Evolutionary conservation across 345 rosid species (phyloP), one percentile per base, ranked within the genome.

Genomic region (Eutrema yunnanense): DNA sequence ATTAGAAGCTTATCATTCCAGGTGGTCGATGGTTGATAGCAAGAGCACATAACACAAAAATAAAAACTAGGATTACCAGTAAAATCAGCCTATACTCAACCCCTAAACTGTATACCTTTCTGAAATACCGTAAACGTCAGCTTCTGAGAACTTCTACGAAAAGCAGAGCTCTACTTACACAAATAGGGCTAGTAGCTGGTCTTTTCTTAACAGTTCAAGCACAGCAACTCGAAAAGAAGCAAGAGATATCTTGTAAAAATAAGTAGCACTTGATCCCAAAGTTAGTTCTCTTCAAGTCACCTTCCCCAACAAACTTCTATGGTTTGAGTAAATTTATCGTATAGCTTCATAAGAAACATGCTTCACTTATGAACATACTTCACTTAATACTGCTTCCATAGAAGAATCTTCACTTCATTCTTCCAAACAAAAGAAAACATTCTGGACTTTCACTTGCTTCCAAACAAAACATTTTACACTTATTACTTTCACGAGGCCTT

Each of bases 271-370:
- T 84, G 93, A 85, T 74, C 86, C 80, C 82, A 80, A 83, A 82
- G 67, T 84, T 74, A 80, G 81, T 63, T 79, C 80, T 67, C 80
- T 79, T 78, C 86, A 74, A 43, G 62, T 51, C 88, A 58, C 69
- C 96, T 70, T 83, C 87, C 80, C 77, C 87, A 70, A 79, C 81
- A 85, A 85, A 89, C 92, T 81, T 87, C 92, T 90, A 90, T 63
- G 79, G 81, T 75, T 77, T 79, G 85, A 78, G 83, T 79, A 85
- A 89, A 89, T 82, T 69, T 74, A 84, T 51, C 67, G 79, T 82
- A 81, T 83, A 76, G 74, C 94, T 81, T 83, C 89, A 34, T 55
- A 83, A 83, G 48, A 44, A 58, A 64, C 46, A 62, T 58, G 74
- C 97, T 82, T 83, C 88, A 72, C 53, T 62, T 41, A 62, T 2